Evolutionary conservation across 441 rosid species (phyloP).

Genomic region (Syzygium syzygioides): DNA sequence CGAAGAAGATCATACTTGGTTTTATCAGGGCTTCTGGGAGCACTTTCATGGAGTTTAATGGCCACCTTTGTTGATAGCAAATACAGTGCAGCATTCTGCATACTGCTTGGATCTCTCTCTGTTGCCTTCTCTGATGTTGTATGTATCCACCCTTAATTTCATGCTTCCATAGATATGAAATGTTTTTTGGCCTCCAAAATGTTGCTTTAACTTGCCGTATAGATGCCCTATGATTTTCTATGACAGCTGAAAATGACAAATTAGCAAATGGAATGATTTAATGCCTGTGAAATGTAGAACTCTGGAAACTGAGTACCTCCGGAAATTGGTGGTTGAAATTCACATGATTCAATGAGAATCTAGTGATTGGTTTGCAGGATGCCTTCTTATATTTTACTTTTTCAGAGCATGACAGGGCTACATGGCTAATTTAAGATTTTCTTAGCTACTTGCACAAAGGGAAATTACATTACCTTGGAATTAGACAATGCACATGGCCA

Average conservation of each 20-base stretch:
- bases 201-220: not conserved
- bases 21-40: slow-evolving; percentile 93
- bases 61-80: slow-evolving; percentile 82
- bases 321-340: not conserved
- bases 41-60: slow-evolving; percentile 95
- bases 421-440: not conserved
- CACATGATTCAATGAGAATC: not conserved
- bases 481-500: not conserved
- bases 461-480: not conserved
- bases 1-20: slow-evolving; percentile 94
- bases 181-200: not conserved
- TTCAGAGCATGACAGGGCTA: not conserved
- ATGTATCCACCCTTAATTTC: slow-evolving; percentile 19
- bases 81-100: slow-evolving; percentile 74
- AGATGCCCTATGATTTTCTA: not conserved
- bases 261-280: not conserved
- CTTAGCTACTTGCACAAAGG: not conserved
- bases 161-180: not conserved
- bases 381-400: not conserved
- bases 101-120: slow-evolving; percentile 91
- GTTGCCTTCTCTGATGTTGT: slow-evolving; percentile 97
- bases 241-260: not conserved
- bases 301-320: not conserved
- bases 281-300: not conserved
- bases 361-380: not conserved